These are phyloP conservation scores for Chaetomium fimeti DNA, from an alignment of 495 filamentous ascomycete genomes.

Conservation along the genomic window DNA sequence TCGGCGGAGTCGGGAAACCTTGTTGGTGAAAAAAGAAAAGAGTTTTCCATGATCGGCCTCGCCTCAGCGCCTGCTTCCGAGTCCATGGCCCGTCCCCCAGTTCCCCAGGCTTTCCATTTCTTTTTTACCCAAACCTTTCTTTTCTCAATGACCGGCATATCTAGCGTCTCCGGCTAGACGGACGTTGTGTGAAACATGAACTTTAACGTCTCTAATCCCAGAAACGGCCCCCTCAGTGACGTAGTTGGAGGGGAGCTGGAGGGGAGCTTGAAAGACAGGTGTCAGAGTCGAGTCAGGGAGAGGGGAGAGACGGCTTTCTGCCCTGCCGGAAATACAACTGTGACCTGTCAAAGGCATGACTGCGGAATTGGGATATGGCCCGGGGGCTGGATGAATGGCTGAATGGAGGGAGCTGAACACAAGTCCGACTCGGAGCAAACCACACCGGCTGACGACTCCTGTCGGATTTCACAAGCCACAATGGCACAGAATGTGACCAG, in stretches of 20 bases:
- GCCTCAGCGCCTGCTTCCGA: not conserved
- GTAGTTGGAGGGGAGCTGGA: not conserved
- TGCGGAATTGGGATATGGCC: not conserved
- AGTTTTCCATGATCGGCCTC: slow-evolving; percentile 5
- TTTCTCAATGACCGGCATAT: not conserved
- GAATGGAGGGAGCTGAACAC: not conserved
- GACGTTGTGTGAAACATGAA: not conserved
- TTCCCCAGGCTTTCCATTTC: not conserved
- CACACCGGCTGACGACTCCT: slow-evolving; percentile 1
- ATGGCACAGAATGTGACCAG: not conserved
- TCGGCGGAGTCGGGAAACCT: slow-evolving; percentile 1
- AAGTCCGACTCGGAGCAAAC: not conserved
- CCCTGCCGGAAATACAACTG: not conserved
- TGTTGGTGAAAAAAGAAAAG: slow-evolving; percentile 3
- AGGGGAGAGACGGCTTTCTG: not conserved
- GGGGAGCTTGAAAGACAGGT: not conserved
- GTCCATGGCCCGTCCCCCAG: not conserved
- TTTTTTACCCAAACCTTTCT: not conserved
- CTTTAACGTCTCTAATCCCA: not conserved
- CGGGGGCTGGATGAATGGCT: not conserved
- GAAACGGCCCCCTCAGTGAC: not conserved
- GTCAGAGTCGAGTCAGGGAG: not conserved
- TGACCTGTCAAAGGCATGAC: too few species aligned
- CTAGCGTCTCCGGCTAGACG: not conserved
- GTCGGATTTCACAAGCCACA: not conserved